Evolutionary conservation across 2,329 filamentous ascomycete species (phyloP).

Genomic region (Stagonosporopsis rhizophila): DNA sequence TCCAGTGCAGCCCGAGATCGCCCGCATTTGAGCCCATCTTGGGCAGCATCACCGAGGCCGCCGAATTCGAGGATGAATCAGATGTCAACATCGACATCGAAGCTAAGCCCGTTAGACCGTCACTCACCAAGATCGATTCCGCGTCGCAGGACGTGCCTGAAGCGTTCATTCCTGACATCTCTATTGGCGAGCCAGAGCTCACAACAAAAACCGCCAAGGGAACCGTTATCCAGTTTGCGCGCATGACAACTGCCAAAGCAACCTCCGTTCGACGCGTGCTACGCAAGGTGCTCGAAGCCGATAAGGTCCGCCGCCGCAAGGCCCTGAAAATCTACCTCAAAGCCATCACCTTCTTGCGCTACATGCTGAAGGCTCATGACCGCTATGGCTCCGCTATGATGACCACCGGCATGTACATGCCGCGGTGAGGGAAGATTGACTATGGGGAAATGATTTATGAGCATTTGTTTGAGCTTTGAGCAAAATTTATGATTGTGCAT

Average conservation of each 20-base stretch:
- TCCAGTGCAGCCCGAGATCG: slow-evolving; percentile 26
- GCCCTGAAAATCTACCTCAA: slow-evolving; percentile 34
- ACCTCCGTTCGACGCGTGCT: slow-evolving; percentile 29
- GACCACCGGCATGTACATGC: slow-evolving; percentile 37
- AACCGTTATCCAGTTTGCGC: slow-evolving; percentile 32
- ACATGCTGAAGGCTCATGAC: slow-evolving; percentile 33
- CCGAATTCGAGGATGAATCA: slow-evolving; percentile 29
- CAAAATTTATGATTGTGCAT: slow-evolving; percentile 14
- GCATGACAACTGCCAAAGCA: slow-evolving; percentile 25
- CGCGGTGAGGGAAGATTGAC: slow-evolving; percentile 23
- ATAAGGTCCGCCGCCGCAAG: slow-evolving; percentile 28
- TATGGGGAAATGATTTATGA: slow-evolving; percentile 5
- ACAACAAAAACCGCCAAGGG: slow-evolving; percentile 26
- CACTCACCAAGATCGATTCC: slow-evolving; percentile 26
- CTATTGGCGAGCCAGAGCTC: slow-evolving; percentile 26
- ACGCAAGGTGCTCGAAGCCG: slow-evolving; percentile 33
- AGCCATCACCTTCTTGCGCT: slow-evolving; percentile 33
- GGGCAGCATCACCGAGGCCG: slow-evolving; percentile 34
- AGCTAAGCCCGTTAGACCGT: slow-evolving; percentile 13
- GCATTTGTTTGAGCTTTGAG: slow-evolving; percentile 3
- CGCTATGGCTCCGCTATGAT: slow-evolving; percentile 37
- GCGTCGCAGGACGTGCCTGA: slow-evolving; percentile 21
- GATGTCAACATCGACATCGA: slow-evolving; percentile 11
- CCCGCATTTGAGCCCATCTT: slow-evolving; percentile 34
- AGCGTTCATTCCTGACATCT: slow-evolving; percentile 32